phyloP scores from a whole-genome alignment of 805 yeast species.

The Cyberlindnera veronae region DNA sequence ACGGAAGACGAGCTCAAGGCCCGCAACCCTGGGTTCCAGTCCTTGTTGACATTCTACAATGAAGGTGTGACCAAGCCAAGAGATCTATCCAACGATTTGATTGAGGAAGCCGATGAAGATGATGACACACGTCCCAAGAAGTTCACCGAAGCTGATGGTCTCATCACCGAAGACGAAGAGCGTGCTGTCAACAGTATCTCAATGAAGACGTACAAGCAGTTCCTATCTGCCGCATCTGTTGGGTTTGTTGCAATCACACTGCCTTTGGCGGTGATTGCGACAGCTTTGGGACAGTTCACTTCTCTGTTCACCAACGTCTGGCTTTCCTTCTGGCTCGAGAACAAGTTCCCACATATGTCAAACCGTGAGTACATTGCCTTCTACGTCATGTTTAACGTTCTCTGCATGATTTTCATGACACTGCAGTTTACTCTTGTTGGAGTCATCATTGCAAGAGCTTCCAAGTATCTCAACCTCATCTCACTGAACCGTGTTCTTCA shows the following conservation, averaged over 20 bases:
- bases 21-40: slow-evolving; percentile 43
- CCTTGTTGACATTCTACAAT: slow-evolving; percentile 41
- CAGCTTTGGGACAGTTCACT: too few relatives aligned
- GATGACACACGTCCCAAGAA: not conserved
- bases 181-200: slow-evolving; percentile 37
- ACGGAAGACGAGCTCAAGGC: slow-evolving; percentile 48
- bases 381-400: slow-evolving; percentile 45
- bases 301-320: slow-evolving; percentile 66
- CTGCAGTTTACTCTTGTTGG: slow-evolving; percentile 35
- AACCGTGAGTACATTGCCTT: slow-evolving; percentile 58
- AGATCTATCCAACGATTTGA: slow-evolving; percentile 1
- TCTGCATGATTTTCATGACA: slow-evolving; percentile 31
- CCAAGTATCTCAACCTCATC: slow-evolving; percentile 32
- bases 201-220: slow-evolving; percentile 32
- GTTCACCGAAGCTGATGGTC: slow-evolving; percentile 17
- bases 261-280: not conserved
- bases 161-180: slow-evolving; percentile 29
- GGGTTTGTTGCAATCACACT: not conserved
- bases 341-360: slow-evolving; percentile 38
- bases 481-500: slow-evolving; percentile 56
- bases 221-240: not conserved
- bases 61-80: slow-evolving; percentile 1
- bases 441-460: slow-evolving; percentile 10
- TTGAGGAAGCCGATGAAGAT: not conserved
- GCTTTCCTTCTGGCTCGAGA: slow-evolving; percentile 71